Conservation (phyloP, 768 basidiomycete genomes). For the Boletus reticuloceps region DNA sequence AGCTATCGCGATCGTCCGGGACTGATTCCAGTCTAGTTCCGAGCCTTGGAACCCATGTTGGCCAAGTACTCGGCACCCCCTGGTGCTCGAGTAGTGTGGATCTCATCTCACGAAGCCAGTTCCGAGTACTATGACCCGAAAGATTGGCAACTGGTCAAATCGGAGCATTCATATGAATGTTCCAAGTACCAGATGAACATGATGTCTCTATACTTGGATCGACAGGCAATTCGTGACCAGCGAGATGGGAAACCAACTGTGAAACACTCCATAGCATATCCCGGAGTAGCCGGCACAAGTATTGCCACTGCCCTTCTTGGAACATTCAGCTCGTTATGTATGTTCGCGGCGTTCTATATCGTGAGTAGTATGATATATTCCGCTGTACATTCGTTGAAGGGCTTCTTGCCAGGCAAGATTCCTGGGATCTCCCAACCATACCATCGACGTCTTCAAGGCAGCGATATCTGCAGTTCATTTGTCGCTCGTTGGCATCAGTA, state of each 20-base stretch:
- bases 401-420: conserved; percentile 52
- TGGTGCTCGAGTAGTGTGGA: conserved; percentile 72
- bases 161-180: conserved; percentile 61
- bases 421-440: conserved; percentile 65
- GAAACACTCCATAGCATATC: conserved; percentile 63
- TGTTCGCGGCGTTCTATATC: conserved; percentile 58
- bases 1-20: background rate
- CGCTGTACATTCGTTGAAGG: background rate
- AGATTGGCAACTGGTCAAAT: conserved; percentile 71
- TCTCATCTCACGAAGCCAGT: conserved; percentile 65
- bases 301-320: conserved; percentile 50
- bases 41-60: conserved; percentile 55
- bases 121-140: conserved; percentile 52
- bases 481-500: conserved; percentile 49
- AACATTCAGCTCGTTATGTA: conserved; percentile 44
- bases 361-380: conserved; percentile 39
- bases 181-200: conserved; percentile 80
- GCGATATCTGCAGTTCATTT: conserved; percentile 67
- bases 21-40: conserved; percentile 47
- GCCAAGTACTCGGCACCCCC: conserved; percentile 39
- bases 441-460: conserved; percentile 59
- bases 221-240: conserved; percentile 33
- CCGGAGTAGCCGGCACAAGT: conserved; percentile 67
- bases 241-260: conserved; percentile 9
- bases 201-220: conserved; percentile 55